Percentiles rank a stretch among this genome's conserved stretches.
Evolutionary conservation across 192 early-diverging fungal genomes (phyloP).

Genomic region (Spinellus fusiger): DNA sequence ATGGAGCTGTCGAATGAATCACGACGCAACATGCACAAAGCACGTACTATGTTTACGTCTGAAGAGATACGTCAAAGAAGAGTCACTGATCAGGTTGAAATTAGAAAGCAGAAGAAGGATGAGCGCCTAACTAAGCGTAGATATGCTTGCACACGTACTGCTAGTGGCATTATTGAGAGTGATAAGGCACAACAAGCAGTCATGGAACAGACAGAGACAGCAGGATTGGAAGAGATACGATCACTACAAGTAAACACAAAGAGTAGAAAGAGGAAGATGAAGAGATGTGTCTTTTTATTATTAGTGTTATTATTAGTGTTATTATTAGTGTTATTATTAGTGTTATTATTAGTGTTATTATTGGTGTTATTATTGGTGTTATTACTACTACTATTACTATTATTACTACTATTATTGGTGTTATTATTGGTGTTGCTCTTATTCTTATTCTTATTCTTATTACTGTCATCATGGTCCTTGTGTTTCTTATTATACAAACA

Average conservation of each 20-base stretch:
- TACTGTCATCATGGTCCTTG: not conserved
- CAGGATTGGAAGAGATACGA: too few species aligned
- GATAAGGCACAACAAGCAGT: conserved; percentile 43
- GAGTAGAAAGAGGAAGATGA: not conserved
- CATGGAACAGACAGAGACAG: not conserved
- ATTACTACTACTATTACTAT: not conserved
- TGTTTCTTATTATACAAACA: not conserved
- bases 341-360: not conserved
- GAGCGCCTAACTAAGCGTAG: conserved; percentile 90
- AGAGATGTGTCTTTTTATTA: not conserved
- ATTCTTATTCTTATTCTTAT: not conserved
- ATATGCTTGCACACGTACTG: conserved; percentile 79
- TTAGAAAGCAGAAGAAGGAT: conserved; percentile 93
- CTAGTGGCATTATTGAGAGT: conserved; percentile 38
- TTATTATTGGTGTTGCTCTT: not conserved
- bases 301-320: not conserved
- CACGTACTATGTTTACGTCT: conserved; percentile 75
- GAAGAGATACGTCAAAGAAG: conserved; percentile 91
- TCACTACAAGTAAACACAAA: not conserved
- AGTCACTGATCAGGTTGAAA: conserved; percentile 88
- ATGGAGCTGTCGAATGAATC: too few species aligned
- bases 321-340: not conserved
- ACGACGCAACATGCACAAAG: conserved; percentile 78
- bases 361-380: not conserved
- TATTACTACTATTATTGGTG: not conserved